Percentiles rank a stretch among this genome's conserved stretches.
Conservation (phyloP, 202 grass and related monocot species). For the Brachypodium distachyon region DNA sequence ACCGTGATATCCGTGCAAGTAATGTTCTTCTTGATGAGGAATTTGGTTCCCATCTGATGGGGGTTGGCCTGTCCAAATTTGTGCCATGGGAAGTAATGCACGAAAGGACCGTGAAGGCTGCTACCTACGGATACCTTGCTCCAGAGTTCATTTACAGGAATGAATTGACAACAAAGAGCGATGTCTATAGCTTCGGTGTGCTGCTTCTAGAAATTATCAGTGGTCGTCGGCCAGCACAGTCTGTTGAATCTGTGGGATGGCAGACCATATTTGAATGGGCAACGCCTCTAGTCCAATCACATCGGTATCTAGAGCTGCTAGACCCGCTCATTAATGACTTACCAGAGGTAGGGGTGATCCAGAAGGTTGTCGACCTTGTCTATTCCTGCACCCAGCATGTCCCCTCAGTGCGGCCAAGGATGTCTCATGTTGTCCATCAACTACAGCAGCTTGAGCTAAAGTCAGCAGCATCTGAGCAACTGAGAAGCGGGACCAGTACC, state of each 20-base stretch:
- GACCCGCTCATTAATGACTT: constrained; percentile 80
- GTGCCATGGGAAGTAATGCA: constrained; percentile 99
- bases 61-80: constrained; percentile 85
- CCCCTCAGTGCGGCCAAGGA: constrained; percentile 83
- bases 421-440: constrained; percentile 96
- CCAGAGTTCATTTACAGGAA: constrained; percentile 97
- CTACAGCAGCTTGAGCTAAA: constrained; percentile 80
- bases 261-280: constrained; percentile 98
- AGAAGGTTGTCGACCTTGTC: constrained; percentile 86
- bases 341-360: constrained; percentile 66
- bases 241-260: constrained; percentile 80
- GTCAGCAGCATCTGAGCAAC: constrained; percentile 50
- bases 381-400: constrained; percentile 96
- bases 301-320: constrained; percentile 83
- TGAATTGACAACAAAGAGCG: constrained; percentile 91
- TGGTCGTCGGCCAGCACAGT: constrained; percentile 65
- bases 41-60: constrained; percentile 93
- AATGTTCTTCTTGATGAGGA: constrained; percentile 91
- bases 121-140: constrained; percentile 90
- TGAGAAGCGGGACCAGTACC: constrained; percentile 80
- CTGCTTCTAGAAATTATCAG: constrained; percentile 90
- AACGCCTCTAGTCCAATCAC: constrained; percentile 77
- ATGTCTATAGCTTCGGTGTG: constrained; percentile 94
- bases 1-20: constrained; percentile 90
- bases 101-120: constrained; percentile 79